phyloP scores from a whole-genome alignment of 495 filamentous ascomycete genomes.

The Tuber melanosporum region DNA sequence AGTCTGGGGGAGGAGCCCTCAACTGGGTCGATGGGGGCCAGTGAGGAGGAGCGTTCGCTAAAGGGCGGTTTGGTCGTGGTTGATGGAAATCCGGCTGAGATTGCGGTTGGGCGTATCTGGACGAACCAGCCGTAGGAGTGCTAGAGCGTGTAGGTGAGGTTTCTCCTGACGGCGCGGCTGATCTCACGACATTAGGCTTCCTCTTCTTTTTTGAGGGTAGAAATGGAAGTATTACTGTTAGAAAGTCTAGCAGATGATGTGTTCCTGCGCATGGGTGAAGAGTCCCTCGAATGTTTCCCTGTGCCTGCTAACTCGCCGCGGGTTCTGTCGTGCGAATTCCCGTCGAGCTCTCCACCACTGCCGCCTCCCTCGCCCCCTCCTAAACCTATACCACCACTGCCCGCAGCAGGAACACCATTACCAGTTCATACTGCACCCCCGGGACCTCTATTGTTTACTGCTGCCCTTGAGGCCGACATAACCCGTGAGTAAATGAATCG shows the following conservation, averaged over 20 bases:
- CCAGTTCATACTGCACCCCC: slow-evolving; percentile 23
- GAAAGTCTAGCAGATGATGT: slow-evolving; percentile 25
- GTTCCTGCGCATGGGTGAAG: slow-evolving; percentile 34
- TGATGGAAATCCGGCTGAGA: slow-evolving; percentile 37
- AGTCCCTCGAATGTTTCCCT: slow-evolving; percentile 31
- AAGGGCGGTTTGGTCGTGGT: slow-evolving; percentile 35
- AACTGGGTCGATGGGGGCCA: slow-evolving; percentile 37
- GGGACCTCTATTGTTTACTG: slow-evolving; percentile 31
- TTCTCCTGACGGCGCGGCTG: slow-evolving; percentile 36
- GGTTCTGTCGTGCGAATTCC: slow-evolving; percentile 26
- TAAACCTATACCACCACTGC: slow-evolving; percentile 17
- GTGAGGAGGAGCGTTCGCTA: slow-evolving; percentile 36
- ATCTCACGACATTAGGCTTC: slow-evolving; percentile 33
- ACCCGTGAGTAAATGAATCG: slow-evolving; percentile 14
- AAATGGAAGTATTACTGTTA: slow-evolving; percentile 25
- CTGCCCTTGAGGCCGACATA: slow-evolving; percentile 22
- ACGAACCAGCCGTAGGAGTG: slow-evolving; percentile 33
- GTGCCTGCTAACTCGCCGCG: slow-evolving; percentile 20
- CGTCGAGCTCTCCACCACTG: slow-evolving; percentile 9
- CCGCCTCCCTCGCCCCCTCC: slow-evolving; percentile 10
- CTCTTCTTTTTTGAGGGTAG: slow-evolving; percentile 30
- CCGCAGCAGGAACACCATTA: slow-evolving; percentile 22
- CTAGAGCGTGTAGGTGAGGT: slow-evolving; percentile 37
- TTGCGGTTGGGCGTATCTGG: slow-evolving; percentile 31
- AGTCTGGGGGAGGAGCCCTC: slow-evolving; percentile 38